phyloP scores from a whole-genome alignment of 495 filamentous ascomycete genomes.

The Penicillium egyptiacum region DNA sequence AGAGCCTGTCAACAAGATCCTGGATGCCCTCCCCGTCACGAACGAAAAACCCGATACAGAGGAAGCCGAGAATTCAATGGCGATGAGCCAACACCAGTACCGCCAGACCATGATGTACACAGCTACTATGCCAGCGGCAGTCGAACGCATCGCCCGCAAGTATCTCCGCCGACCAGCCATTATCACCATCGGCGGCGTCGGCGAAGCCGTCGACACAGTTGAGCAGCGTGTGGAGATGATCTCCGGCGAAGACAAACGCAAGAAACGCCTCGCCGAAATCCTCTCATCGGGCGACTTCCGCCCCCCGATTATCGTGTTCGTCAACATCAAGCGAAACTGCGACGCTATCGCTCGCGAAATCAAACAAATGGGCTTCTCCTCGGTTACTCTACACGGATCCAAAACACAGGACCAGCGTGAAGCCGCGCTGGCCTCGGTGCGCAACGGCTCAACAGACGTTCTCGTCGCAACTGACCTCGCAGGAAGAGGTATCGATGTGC shows the following conservation, averaged over 20 bases:
- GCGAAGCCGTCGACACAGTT: conserved; percentile 98
- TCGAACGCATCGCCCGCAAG: conserved; percentile 94
- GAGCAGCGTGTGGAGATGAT: conserved; percentile 97
- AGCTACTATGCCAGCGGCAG: conserved; percentile 91
- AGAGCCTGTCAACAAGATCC: conserved; percentile 96
- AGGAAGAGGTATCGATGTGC: conserved; percentile 96
- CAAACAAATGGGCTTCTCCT: conserved; percentile 88
- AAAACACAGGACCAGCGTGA: conserved; percentile 99
- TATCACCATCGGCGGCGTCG: conserved; percentile 90
- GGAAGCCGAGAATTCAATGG: conserved; percentile 80
- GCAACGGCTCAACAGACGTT: conserved; percentile 75
- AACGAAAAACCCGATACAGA: conserved; percentile 98
- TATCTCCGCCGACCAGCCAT: conserved; percentile 93
- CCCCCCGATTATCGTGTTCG: conserved; percentile 96
- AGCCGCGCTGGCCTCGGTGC: conserved; percentile 83
- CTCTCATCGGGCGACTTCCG: conserved; percentile 81
- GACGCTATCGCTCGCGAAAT: conserved; percentile 94
- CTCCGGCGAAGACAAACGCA: conserved; percentile 89
- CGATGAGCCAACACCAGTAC: conserved; percentile 86
- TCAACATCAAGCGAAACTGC: conserved; percentile 99
- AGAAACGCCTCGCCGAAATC: conserved; percentile 93
- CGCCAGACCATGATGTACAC: conserved; percentile 99
- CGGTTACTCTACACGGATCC: conserved; percentile 88
- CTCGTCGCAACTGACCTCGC: conserved; percentile 98
- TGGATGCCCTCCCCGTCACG: conserved; percentile 90